Percentiles rank a stretch among this genome's conserved stretches.
Evolutionary conservation across 257 asterid genomes (phyloP).

Genomic region (Haberlea rhodopensis): DNA sequence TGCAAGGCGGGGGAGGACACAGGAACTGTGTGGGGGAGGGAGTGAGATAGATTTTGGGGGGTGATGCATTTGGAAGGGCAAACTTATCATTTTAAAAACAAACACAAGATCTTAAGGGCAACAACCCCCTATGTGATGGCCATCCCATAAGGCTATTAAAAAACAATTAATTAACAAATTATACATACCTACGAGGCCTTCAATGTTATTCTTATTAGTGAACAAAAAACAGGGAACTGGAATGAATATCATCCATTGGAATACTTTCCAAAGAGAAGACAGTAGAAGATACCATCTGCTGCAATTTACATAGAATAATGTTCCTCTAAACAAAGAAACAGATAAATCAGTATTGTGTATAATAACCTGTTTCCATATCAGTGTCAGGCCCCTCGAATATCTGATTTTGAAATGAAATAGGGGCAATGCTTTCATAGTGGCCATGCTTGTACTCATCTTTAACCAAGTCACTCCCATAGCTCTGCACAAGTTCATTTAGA

Average conservation of each 20-base stretch:
- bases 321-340: slow-evolving; percentile 20
- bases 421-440: slow-evolving; percentile 75
- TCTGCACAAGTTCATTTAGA: slow-evolving; percentile 90
- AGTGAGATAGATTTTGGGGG: not conserved
- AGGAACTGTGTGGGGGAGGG: not conserved
- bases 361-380: slow-evolving; percentile 85
- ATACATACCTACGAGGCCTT: not conserved
- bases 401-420: slow-evolving; percentile 69
- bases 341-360: slow-evolving; percentile 5
- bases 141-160: slow-evolving; percentile 7
- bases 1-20: not conserved
- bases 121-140: too few species aligned
- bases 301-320: slow-evolving; percentile 17
- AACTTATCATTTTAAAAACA: too few species aligned
- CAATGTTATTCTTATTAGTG: slow-evolving; percentile 1
- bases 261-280: slow-evolving; percentile 21
- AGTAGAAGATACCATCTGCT: slow-evolving; percentile 14
- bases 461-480: slow-evolving; percentile 90
- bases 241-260: slow-evolving; percentile 6
- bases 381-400: slow-evolving; percentile 95
- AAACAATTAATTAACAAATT: slow-evolving; percentile 3
- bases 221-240: slow-evolving; percentile 1
- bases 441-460: slow-evolving; percentile 91
- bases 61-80: too few species aligned
- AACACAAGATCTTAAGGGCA: too few species aligned